A percentile compares a stretch with the other conserved stretches of the same genome.
Evolutionary conservation across 2,329 filamentous ascomycete genomes (phyloP).

Genomic region (Apiospora phragmitis): DNA sequence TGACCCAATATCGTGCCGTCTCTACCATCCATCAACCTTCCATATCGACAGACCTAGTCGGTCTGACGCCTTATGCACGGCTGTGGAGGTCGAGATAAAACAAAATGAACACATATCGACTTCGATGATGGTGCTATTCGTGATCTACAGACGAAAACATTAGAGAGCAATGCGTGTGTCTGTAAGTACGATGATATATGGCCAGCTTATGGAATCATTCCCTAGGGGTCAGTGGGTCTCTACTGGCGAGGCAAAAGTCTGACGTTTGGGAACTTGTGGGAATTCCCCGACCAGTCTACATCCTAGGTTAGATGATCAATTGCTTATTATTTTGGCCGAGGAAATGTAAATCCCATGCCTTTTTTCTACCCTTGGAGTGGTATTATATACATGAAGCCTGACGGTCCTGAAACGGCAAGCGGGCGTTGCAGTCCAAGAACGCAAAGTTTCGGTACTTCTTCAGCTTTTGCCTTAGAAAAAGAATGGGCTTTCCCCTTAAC

Average conservation of each 20-base stretch:
- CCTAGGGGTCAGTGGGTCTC: background rate
- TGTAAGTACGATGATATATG: conserved; percentile 1
- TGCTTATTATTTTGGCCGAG: background rate
- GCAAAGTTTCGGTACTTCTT: conserved; percentile 11
- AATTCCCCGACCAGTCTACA: background rate
- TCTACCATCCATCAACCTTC: background rate
- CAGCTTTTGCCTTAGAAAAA: conserved; percentile 9
- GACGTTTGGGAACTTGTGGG: conserved; percentile 8
- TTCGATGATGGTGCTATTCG: background rate
- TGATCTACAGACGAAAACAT: background rate
- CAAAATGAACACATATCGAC: background rate
- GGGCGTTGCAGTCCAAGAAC: background rate
- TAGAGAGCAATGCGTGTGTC: background rate
- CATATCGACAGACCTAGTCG: background rate
- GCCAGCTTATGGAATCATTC: background rate
- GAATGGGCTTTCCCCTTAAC: background rate
- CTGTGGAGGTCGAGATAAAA: background rate
- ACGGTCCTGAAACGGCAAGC: background rate
- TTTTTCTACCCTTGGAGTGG: background rate
- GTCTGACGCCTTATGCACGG: background rate
- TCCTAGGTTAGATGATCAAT: background rate
- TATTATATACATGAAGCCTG: background rate
- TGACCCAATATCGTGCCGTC: background rate
- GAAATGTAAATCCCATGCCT: background rate
- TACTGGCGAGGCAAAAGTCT: conserved; percentile 1